These are phyloP conservation scores for Intubia oerlemansii DNA, from an alignment of 2,329 filamentous ascomycete species.

Conservation along the genomic window DNA sequence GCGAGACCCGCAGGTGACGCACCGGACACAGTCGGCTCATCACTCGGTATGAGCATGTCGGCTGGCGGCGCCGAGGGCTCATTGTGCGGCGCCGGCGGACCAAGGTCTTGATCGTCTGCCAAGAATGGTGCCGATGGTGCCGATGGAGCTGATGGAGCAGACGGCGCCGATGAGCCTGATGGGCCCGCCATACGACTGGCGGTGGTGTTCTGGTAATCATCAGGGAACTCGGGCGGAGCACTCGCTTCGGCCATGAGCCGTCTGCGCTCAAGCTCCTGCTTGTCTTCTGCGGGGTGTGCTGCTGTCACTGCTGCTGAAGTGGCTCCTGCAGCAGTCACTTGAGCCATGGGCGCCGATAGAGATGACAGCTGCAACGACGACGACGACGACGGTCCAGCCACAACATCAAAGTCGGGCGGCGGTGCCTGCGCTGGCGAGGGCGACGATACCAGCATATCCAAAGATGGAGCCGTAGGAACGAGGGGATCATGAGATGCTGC, in stretches of 20 bases:
- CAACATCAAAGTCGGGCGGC: not conserved
- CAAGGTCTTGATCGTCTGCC: not conserved
- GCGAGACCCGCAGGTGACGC: too few relatives aligned
- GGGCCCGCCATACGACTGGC: not conserved
- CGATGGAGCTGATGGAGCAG: not conserved
- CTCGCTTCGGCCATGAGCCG: slow-evolving; percentile 43
- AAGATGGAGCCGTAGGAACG: slow-evolving; percentile 24
- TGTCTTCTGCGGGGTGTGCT: slow-evolving; percentile 40
- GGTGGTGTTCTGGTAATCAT: slow-evolving; percentile 26
- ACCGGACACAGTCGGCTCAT: too few relatives aligned
- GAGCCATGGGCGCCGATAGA: not conserved
- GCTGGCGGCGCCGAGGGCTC: too few relatives aligned
- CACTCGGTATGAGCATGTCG: too few relatives aligned
- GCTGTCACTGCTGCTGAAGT: too few relatives aligned
- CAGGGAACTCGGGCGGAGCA: slow-evolving; percentile 35
- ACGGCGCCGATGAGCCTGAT: not conserved
- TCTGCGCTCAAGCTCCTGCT: slow-evolving; percentile 52
- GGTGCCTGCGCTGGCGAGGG: too few relatives aligned
- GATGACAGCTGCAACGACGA: too few relatives aligned
- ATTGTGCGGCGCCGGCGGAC: too few relatives aligned
- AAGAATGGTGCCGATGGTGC: not conserved
- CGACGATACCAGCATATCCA: slow-evolving; percentile 18
- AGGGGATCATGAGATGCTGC: slow-evolving; percentile 20
- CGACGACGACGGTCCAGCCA: too few relatives aligned
- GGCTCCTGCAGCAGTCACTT: not conserved